A percentile compares a stretch with the other conserved stretches of the same genome.
Evolutionary conservation across 805 yeast genomes (phyloP).

Genomic region (Peterozyma toletana): DNA sequence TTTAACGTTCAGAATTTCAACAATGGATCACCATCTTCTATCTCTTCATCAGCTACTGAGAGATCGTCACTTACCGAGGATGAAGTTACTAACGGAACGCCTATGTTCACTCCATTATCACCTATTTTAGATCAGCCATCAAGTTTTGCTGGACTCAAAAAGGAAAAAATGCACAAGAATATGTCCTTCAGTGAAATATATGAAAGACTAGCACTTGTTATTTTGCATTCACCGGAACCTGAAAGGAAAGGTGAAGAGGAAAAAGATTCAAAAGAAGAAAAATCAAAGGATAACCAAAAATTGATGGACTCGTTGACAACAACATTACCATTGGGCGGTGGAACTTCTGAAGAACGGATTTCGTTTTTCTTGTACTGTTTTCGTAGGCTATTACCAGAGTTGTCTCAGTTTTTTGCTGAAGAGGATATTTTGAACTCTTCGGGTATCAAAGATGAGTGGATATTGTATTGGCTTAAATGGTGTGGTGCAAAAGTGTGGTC

Average conservation of each 20-base stretch:
- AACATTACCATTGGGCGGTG: conserved; percentile 47
- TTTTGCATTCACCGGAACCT: conserved; percentile 66
- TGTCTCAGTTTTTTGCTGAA: conserved; percentile 68
- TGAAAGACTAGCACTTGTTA: conserved; percentile 69
- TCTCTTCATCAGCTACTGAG: not conserved
- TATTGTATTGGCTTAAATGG: conserved; percentile 92
- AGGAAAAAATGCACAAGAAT: conserved; percentile 12
- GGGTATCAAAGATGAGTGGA: conserved; percentile 76
- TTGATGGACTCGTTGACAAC: conserved; percentile 12
- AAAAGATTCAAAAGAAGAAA: not conserved
- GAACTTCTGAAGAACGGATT: conserved; percentile 58
- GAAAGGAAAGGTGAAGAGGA: conserved; percentile 14
- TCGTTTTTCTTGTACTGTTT: conserved; percentile 61
- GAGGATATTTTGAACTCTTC: conserved; percentile 65
- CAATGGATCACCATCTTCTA: not conserved
- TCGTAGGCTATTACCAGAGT: conserved; percentile 62
- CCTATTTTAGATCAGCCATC: too few species aligned
- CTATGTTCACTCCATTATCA: too few species aligned
- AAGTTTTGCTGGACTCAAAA: too few species aligned
- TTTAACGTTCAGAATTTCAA: not conserved
- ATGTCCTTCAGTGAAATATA: conserved; percentile 62
- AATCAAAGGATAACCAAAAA: conserved; percentile 11
- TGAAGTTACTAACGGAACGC: too few species aligned
- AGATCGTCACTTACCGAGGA: not conserved
- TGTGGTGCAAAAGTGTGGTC: conserved; percentile 84